Conservation (phyloP, 139 green algal species). For the Edaphochlamys debaryana region DNA sequence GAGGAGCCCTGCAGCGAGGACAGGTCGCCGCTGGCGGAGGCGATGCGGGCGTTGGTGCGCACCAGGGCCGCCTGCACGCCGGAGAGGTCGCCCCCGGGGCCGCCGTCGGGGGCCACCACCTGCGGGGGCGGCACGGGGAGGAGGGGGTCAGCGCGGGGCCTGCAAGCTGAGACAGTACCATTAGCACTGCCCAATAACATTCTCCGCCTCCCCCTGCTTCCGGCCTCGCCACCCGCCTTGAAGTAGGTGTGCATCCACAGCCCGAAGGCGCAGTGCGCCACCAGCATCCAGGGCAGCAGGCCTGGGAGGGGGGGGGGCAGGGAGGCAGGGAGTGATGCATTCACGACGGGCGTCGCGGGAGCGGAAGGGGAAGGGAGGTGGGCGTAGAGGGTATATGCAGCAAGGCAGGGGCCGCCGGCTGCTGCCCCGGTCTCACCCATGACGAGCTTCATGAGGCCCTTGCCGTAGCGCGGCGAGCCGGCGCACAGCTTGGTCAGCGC, state of each 20-base stretch:
- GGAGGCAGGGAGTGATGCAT: no score
- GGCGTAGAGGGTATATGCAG: no score
- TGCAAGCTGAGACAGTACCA: no score
- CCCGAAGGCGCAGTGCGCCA: slow-evolving; percentile 60
- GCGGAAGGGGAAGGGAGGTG: no score
- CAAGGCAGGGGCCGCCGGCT: no score
- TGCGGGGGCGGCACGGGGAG: no score
- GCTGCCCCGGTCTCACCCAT: slow-evolving; percentile 43
- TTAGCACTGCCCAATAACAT: no score
- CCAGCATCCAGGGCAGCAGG: slow-evolving; percentile 57
- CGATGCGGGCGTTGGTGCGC: slow-evolving; percentile 6
- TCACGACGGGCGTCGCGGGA: no score
- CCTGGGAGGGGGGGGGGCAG: no score
- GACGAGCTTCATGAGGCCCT: slow-evolving; percentile 47
- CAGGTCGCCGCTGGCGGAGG: neutral
- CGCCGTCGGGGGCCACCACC: neutral
- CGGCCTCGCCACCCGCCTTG: no score
- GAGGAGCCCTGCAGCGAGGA: neutral
- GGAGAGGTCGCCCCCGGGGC: neutral
- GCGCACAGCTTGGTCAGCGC: slow-evolving; percentile 42
- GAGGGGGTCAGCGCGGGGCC: no score
- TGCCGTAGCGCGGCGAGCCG: slow-evolving; percentile 44
- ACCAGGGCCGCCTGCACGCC: neutral
- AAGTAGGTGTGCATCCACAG: slow-evolving; percentile 73
- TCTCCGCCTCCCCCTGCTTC: no score